Evolutionary conservation across 2,329 filamentous ascomycete species (phyloP), one percentile per base, ranked within the genome.

Genomic region (Aspergillus eucalypticola): DNA sequence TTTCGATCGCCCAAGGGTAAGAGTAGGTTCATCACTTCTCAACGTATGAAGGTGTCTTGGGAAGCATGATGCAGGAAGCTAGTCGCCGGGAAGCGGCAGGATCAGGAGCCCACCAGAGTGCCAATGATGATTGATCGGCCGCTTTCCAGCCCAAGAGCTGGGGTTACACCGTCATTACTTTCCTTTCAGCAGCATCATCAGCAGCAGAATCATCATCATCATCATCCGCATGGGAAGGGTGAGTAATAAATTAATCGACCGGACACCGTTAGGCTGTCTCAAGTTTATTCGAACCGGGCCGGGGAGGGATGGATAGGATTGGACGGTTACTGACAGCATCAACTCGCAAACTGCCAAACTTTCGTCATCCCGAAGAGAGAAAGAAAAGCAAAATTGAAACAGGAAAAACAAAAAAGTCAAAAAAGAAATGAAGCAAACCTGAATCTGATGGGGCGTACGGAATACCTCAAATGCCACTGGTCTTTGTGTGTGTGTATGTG

Each of bases 181-280:
- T 44, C 35, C 49, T 54, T 49, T 17, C 51, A 38, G 32, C 23
- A 56, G 19, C 23, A 54, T 11, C 19, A 39, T 42, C 52, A 48
- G 25, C 46, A 56, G 17, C 41, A 49, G 11, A 38, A 55, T 5
- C 44, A 50, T 27, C 32, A 39, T 39, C 29, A 27, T 27, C 25
- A 48, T 29, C 35, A 23, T 50, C 46, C 25, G 41, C 29, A 32
- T 55, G 35, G 17, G n/a, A 5, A 39, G 19, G 41, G 42, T 52
- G 49, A 60, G 55, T 56, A 60, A 57, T 56, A 58, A 61, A 63
- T 62, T 58, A 63, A 58, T 59, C 62, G 56, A 65, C 65, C 66
- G 63, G 66, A 62, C 64, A 64, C 72, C 69, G 71, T 76, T 76
- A 75, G 74, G 64, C 62, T 73, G 75, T 76, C 76, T 76, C 74